Evolutionary conservation across 192 early-diverging fungal genomes (phyloP).

Genomic region (Umbelopsis vinacea): DNA sequence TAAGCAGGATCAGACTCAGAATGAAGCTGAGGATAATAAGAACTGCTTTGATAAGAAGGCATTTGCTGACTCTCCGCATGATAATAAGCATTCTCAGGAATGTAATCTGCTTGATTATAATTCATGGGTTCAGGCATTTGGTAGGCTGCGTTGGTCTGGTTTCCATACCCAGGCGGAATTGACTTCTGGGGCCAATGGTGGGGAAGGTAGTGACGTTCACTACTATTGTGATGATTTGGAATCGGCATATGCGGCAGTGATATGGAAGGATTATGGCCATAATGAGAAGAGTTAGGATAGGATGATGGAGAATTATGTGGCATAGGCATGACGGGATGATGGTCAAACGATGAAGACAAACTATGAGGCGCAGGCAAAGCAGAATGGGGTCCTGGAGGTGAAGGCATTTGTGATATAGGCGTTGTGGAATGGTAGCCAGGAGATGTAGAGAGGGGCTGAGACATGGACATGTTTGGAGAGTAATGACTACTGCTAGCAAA

Average conservation of each 20-base stretch:
- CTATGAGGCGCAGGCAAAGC: not conserved
- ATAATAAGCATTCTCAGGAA: not conserved
- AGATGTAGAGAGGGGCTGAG: not conserved
- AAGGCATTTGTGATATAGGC: not conserved
- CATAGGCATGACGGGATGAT: not conserved
- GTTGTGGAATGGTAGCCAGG: not conserved
- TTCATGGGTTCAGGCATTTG: not conserved
- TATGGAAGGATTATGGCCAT: not conserved
- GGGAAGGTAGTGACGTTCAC: not conserved
- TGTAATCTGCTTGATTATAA: not conserved
- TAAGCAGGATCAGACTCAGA: conserved; percentile 1
- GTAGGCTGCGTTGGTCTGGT: not conserved
- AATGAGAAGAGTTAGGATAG: not conserved
- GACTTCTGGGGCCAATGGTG: not conserved
- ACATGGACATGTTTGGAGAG: too few species aligned
- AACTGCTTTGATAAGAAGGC: not conserved
- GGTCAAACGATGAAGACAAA: not conserved
- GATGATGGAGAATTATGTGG: not conserved
- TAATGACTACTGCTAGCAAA: too few species aligned
- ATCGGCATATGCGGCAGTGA: not conserved
- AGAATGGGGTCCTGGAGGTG: not conserved
- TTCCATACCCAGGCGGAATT: not conserved
- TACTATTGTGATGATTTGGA: not conserved
- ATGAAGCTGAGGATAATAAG: not conserved
- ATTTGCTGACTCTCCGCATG: not conserved